These are phyloP conservation scores for Oxytropis ochrocephala DNA, from an alignment of 306 rosid species.

Conservation along the genomic window DNA sequence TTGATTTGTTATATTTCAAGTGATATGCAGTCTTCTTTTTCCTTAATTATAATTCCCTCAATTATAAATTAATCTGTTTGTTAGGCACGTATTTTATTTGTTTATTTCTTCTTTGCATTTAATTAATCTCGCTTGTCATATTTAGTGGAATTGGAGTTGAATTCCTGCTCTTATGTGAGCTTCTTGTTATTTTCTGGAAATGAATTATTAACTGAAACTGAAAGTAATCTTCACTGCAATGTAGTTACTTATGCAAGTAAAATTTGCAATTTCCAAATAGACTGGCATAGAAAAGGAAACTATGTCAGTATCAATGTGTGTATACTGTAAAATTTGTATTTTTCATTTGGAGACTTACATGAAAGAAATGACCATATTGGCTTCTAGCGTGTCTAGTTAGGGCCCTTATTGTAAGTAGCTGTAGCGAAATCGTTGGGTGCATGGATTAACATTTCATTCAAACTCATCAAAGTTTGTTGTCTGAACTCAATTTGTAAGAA, in stretches of 20 bases:
- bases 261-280: constrained; percentile 9
- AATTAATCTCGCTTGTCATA: not conserved
- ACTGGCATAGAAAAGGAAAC: too few species aligned
- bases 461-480: constrained; percentile 26
- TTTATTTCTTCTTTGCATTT: too few species aligned
- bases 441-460: constrained; percentile 29
- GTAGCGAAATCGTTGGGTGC: not conserved
- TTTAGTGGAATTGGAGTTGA: constrained; percentile 2
- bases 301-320: too few species aligned
- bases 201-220: not conserved
- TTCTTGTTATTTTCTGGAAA: constrained; percentile 3
- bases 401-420: constrained; percentile 9
- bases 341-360: too few species aligned
- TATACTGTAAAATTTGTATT: too few species aligned
- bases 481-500: constrained; percentile 29
- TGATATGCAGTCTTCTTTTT: too few species aligned
- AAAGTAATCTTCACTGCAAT: not conserved
- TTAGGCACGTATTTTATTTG: too few species aligned
- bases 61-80: too few species aligned
- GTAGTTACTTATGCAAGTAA: not conserved
- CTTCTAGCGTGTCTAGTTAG: not conserved
- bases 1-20: too few species aligned
- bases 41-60: too few species aligned
- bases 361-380: constrained; percentile 14
- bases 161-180: not conserved